Evolutionary conservation across 331 rosid species (phyloP).

Genomic region (Cydonia oblonga): DNA sequence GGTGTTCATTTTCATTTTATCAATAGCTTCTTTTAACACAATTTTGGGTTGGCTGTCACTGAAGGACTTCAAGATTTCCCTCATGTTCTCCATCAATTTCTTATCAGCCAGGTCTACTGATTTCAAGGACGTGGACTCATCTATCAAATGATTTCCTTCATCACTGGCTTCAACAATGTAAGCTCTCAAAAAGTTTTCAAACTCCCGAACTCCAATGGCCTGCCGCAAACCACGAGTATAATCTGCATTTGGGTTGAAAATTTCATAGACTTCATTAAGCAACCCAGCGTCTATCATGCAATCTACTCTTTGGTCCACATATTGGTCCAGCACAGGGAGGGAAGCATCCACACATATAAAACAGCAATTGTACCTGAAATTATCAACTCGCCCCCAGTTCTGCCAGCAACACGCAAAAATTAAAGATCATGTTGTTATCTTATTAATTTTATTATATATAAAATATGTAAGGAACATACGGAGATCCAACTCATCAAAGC

Average conservation of each 20-base stretch:
- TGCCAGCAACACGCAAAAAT: slow-evolving; percentile 62
- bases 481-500: neutral
- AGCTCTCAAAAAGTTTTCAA: slow-evolving; percentile 43
- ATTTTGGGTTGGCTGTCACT: slow-evolving; percentile 22
- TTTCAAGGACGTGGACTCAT: slow-evolving; percentile 8
- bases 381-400: slow-evolving; percentile 89
- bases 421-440: neutral
- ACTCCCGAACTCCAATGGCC: slow-evolving; percentile 87
- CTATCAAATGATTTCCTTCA: slow-evolving; percentile 14
- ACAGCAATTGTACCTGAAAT: slow-evolving; percentile 66
- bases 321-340: slow-evolving; percentile 60
- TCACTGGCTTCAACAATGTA: slow-evolving; percentile 11
- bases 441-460: neutral
- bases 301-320: slow-evolving; percentile 81
- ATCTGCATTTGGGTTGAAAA: slow-evolving; percentile 49
- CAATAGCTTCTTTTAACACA: slow-evolving; percentile 61
- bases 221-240: slow-evolving; percentile 76
- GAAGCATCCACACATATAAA: slow-evolving; percentile 71
- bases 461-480: neutral
- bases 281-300: slow-evolving; percentile 73
- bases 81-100: slow-evolving; percentile 29
- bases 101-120: slow-evolving; percentile 24
- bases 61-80: slow-evolving; percentile 30
- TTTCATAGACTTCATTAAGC: slow-evolving; percentile 67
- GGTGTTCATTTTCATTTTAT: slow-evolving; percentile 68